Base-by-base conservation (phyloP, 495 filamentous ascomycete genomes). In the Evernia prunastri region DNA sequence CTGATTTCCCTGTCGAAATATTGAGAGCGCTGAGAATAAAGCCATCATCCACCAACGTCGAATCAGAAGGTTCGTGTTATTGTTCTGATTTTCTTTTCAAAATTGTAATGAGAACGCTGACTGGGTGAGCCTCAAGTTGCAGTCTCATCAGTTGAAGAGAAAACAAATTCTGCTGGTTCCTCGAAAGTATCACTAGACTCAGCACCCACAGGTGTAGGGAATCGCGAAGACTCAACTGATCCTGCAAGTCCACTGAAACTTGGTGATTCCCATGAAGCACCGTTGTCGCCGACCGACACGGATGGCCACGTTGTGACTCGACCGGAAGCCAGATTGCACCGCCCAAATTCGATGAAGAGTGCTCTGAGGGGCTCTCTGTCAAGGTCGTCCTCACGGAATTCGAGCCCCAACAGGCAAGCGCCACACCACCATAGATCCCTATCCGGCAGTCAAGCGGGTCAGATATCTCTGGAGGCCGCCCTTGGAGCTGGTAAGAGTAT, bases 1-100 rank as follows among this genome's bases (percentile, higher is more conserved):
- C 88, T 7, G 91, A 95, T 67, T 83, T 97, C 29, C 92, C 93
- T 0, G 78, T 82, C 18, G 88, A 88, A 20, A 82, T 96, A 11
- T 59, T 82, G 13, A 78, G 75, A 60, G 73, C 75, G 18, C 67
- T 81, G 13, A 73, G 70, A 23, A 86, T 90, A 65, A 82, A 82
- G 43, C 61, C 66, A 25, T 56, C 69, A 29, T 61, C 68, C 12
- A 60, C 65, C n/a, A 35, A 33, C 3, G 33, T 29, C 23, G 53
- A 47, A 18, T 25, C 33, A 49, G 60, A 65, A 47, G 25, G 54
- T 64, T 42, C 33, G 36, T 36, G 13, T n/a, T 12, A 27, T 5
- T 10, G n/a, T 56, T 27, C 11, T 39, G n/a, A 29, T 29, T 12
- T 20, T 3, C 18, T 17, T n/a, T 37, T 15, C 29, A 11, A 20